Evolutionary conservation across 2,329 filamentous ascomycete species (phyloP).

Genomic region (Cercospora sp.): DNA sequence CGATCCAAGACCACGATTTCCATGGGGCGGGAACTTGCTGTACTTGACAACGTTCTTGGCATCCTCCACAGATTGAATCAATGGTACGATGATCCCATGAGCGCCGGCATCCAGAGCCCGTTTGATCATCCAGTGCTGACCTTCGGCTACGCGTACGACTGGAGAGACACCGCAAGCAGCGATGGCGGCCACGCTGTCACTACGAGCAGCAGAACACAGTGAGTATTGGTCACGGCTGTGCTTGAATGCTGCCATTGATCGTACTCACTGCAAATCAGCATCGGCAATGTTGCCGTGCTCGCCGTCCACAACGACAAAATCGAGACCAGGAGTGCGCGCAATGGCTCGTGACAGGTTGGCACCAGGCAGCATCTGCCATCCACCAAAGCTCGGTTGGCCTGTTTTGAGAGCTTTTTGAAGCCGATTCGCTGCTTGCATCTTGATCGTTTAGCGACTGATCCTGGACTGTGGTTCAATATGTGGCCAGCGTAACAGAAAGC

Average conservation of each 20-base stretch:
- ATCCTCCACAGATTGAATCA: constrained; percentile 43
- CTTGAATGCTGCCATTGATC: not conserved
- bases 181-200: constrained; percentile 55
- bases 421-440: constrained; percentile 57
- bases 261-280: constrained; percentile 50
- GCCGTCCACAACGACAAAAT: constrained; percentile 47
- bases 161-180: constrained; percentile 48
- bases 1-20: constrained; percentile 58
- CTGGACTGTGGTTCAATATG: not conserved
- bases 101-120: constrained; percentile 61
- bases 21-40: constrained; percentile 58
- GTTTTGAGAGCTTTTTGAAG: constrained; percentile 54
- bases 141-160: constrained; percentile 53
- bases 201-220: not conserved
- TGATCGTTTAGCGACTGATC: constrained; percentile 14
- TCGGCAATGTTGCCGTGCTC: constrained; percentile 61
- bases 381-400: constrained; percentile 55
- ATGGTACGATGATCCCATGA: constrained; percentile 59
- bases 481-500: not conserved
- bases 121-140: constrained; percentile 64
- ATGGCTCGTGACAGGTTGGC: constrained; percentile 57
- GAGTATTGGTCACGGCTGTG: not conserved
- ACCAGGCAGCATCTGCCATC: constrained; percentile 60
- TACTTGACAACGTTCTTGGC: constrained; percentile 54
- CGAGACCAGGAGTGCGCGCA: constrained; percentile 53